phyloP scores from a whole-genome alignment of 352 stramenopile species.

The Phytopythium helicoides region DNA sequence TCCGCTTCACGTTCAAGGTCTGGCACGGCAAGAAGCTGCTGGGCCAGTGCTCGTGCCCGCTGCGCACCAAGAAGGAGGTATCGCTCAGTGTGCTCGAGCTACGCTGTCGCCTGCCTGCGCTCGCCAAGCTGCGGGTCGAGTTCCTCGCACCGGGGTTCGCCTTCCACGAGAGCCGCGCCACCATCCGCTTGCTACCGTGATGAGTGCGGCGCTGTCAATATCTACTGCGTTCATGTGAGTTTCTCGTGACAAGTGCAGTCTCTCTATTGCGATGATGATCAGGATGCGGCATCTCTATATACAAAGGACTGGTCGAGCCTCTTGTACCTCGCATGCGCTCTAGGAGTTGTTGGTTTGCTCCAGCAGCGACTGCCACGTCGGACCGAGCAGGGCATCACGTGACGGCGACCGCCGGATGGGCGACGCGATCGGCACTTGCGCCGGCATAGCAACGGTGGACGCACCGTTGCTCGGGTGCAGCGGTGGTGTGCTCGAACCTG shows the following conservation, averaged over 20 bases:
- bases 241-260: too few species aligned
- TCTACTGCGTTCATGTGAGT: not conserved
- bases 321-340: not conserved
- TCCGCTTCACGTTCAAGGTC: conserved; percentile 32
- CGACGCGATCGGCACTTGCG: not conserved
- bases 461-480: not conserved
- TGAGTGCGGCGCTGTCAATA: too few species aligned
- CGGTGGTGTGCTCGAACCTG: conserved; percentile 1
- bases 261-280: too few species aligned
- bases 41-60: conserved; percentile 29
- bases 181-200: conserved; percentile 23
- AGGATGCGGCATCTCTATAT: not conserved
- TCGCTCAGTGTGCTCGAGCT: conserved; percentile 38
- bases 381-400: conserved; percentile 62
- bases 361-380: conserved; percentile 68
- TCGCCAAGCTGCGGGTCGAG: conserved; percentile 39
- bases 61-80: conserved; percentile 38
- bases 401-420: conserved; percentile 65
- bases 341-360: conserved; percentile 5
- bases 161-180: conserved; percentile 41
- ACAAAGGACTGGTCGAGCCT: not conserved
- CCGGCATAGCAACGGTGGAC: not conserved
- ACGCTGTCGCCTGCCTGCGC: conserved; percentile 22
- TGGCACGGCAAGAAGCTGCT: conserved; percentile 40
- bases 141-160: conserved; percentile 37